phyloP scores from a whole-genome alignment of 352 stramenopile species.

The Globisporangium mamillatum region DNA sequence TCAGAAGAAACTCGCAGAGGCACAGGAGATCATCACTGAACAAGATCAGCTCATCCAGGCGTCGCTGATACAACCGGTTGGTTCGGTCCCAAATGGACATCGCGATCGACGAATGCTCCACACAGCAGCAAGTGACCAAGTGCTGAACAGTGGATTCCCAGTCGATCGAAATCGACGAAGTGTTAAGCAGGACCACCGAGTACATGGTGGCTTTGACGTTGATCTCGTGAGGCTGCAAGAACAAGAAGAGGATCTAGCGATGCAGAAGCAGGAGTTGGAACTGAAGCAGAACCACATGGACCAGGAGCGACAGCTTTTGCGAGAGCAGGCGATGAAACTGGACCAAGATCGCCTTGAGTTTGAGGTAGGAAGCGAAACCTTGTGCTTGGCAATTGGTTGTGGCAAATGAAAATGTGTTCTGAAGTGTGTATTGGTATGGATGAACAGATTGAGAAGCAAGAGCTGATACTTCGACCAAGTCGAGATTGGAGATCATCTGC shows the following conservation, averaged over 20 bases:
- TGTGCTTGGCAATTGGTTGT: background rate
- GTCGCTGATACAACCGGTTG: conserved; percentile 28
- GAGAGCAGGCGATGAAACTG: conserved; percentile 50
- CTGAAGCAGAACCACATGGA: conserved; percentile 39
- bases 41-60: conserved; percentile 75
- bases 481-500: background rate
- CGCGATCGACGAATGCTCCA: background rate
- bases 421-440: background rate
- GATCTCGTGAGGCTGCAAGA: conserved; percentile 5
- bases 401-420: too few species aligned
- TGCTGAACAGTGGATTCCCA: background rate
- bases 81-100: background rate
- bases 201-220: background rate
- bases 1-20: conserved; percentile 63
- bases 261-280: conserved; percentile 33
- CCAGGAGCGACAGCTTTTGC: conserved; percentile 40
- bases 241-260: conserved; percentile 28
- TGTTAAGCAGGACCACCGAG: background rate
- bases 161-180: background rate
- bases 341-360: conserved; percentile 63
- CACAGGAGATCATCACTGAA: conserved; percentile 57
- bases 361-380: conserved; percentile 30
- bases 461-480: conserved; percentile 23
- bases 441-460: conserved; percentile 39
- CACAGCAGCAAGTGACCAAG: background rate